Base-by-base conservation (phyloP, 2,329 filamentous ascomycete genomes). In the Clarireedia paspali region DNA sequence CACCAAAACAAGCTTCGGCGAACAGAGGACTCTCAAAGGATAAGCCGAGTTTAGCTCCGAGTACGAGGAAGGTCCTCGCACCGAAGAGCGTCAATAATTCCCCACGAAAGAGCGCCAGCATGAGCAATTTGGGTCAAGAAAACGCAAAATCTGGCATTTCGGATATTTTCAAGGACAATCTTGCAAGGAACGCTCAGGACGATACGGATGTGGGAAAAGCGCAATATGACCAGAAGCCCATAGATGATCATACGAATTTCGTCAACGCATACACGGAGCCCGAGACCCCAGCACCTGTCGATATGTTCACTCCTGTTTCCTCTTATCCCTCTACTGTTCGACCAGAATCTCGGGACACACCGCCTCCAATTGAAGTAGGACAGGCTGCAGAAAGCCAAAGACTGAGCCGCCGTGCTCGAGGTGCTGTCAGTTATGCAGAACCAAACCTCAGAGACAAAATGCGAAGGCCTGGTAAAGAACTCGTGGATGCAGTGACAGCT, bases 371-470 rank as follows among this genome's bases (percentile, higher is more conserved):
- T 15, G 79, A 84, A 61, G 77, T 85, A 38, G 79, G 77, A 6
- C 73, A 71, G 6, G 75, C 70, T 38, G 77, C 79, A 50, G 80
- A 86, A 62, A 79, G 79, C 27, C 76, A 80, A 27, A 79, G 89
- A 46, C 80, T 82, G 23, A 86, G 84, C 63, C 77, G 89, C 62
- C 80, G 89, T 61, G 81, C 82, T 48, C 78, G 86, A 64, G 74
- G 81, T 10, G 77, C 83, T 50, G 80, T 94, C 59, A 92, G 87
- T 73, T 94, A 94, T 69, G 87, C 88, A 10, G 88, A 92, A 69
- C 89, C 89, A 1, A 92, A 88, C 65, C 75, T 94, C 44, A 80
- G 87, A 59, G 87, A 85, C 67, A 94, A 94, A 73, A 91, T 94
- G 88, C 81, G 89, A 57, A 80, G 89, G 57, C 88, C 89, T 23